These are phyloP conservation scores for Sporisorium scitamineum DNA, from an alignment of 1,284 basidiomycete species.

Conservation along the genomic window DNA sequence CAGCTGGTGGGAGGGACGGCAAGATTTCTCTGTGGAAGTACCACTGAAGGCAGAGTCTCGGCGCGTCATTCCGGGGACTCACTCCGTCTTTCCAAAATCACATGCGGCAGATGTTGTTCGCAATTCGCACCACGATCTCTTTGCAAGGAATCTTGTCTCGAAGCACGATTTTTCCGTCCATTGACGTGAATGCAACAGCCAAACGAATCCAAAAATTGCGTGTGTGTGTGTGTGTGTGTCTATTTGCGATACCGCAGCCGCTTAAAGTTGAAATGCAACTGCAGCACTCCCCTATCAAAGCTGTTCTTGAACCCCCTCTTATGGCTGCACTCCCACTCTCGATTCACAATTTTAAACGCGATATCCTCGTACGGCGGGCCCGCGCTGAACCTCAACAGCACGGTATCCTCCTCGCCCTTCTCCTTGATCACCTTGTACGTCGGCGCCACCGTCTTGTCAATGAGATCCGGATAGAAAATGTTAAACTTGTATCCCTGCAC, in stretches of 20 bases:
- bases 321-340: constrained; percentile 98
- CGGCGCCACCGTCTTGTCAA: constrained; percentile 95
- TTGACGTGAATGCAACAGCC: neutral
- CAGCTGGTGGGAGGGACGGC: constrained; percentile 44
- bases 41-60: constrained; percentile 11
- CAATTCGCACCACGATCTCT: neutral
- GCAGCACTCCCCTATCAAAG: constrained; percentile 74
- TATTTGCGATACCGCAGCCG: constrained; percentile 66
- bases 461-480: constrained; percentile 93
- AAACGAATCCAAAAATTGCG: neutral
- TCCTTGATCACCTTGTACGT: constrained; percentile 86
- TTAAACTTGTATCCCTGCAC: constrained; percentile 92
- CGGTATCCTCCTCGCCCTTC: constrained; percentile 92
- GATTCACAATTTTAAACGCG: constrained; percentile 95
- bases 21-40: constrained; percentile 48
- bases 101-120: neutral
- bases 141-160: neutral
- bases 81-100: neutral
- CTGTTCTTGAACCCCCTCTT: constrained; percentile 76
- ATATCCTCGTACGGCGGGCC: constrained; percentile 99
- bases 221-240: neutral
- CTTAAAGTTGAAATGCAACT: constrained; percentile 68
- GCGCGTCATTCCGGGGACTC: neutral
- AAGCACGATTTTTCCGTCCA: neutral
- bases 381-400: constrained; percentile 90